Evolutionary conservation across 176 grass and related monocot species (phyloP), one percentile per base, ranked within the genome.

Genomic region (Typha latifolia): DNA sequence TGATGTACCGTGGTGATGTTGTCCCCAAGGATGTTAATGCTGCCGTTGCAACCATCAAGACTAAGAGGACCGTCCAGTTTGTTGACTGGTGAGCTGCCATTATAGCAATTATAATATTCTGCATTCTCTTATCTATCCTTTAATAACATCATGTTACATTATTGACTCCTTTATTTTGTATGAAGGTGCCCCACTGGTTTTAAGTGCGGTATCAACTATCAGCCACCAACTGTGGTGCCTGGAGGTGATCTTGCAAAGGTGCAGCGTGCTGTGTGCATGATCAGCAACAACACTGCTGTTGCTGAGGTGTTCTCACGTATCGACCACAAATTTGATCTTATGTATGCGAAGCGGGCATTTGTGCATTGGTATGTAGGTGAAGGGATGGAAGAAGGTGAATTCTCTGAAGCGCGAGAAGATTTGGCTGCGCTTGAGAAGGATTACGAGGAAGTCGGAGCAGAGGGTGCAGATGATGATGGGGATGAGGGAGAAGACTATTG

Each of bases 1-100:
- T 96, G 71, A 96, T 96, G 92, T 96, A 96, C 71, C 87, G 92
- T 62, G 92, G 92, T 16, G 92, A 96, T 82, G 92, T 96, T 65
- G 92, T 96, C 12, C 92, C 92, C 19, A 96, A 96, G 85, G 92
- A 96, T 53, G 92, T 96, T 47, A 96, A 96, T 84, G 92, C 87
- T 0, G 92, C 92, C 20, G 92, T 96, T 16, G 92, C 87, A 49
- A 91, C 92, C 47, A 96, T 96, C 71, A 96, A 96, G 72, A 96
- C 92, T n/a, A 96, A 96, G 87, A 85, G 92, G 70, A 96, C 87
- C 62, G 87, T 96, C 66, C 92, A 96, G 71, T 96, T 96, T 76
- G 92, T 96, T 14, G 87, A 96, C 70, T 96, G 92, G 92, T 96
- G 79, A 96, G 79, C 55, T 74, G 47, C 66, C 61, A 51, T 72